Evolutionary conservation across 768 basidiomycete genomes (phyloP).

Genomic region (Cantharellus cinnabarinus): DNA sequence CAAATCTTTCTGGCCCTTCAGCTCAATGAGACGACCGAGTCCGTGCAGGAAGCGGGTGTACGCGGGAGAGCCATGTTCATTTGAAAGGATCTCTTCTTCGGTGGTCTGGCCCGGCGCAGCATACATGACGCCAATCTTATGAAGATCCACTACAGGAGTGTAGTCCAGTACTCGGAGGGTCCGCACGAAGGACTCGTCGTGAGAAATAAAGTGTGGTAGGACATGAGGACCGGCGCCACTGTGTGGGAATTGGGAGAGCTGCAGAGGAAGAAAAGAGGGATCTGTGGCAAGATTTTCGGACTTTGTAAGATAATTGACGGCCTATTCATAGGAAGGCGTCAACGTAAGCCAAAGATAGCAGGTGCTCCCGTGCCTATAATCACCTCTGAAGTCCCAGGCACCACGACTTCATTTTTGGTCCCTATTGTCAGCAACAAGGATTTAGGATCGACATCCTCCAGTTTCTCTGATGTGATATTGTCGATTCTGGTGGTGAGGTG

Average conservation of each 20-base stretch:
- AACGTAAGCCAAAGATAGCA: too few species aligned
- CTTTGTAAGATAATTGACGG: conserved; percentile 67
- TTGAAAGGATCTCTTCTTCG: conserved; percentile 72
- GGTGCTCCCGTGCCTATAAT: too few species aligned
- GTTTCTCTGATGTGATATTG: conserved; percentile 68
- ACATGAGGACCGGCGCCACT: conserved; percentile 7
- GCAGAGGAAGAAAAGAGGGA: conserved; percentile 68
- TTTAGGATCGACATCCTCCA: conserved; percentile 27
- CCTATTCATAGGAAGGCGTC: too few species aligned
- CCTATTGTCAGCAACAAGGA: not conserved
- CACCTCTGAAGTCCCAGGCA: conserved; percentile 13
- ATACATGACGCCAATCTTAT: conserved; percentile 92
- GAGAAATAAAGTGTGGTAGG: conserved; percentile 15
- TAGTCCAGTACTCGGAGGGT: conserved; percentile 53
- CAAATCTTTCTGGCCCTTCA: conserved; percentile 78
- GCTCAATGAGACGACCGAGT: conserved; percentile 67
- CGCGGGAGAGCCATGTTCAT: conserved; percentile 81
- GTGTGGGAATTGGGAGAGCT: conserved; percentile 58
- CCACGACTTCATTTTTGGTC: not conserved
- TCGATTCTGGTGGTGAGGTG: conserved; percentile 69
- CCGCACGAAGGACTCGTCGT: conserved; percentile 26
- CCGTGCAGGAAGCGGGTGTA: conserved; percentile 87
- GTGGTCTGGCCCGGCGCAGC: conserved; percentile 77
- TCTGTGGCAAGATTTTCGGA: conserved; percentile 62
- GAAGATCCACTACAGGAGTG: conserved; percentile 88